Conservation (phyloP, 2,329 filamentous ascomycete genomes). For the Sclerotinia subarctica region DNA sequence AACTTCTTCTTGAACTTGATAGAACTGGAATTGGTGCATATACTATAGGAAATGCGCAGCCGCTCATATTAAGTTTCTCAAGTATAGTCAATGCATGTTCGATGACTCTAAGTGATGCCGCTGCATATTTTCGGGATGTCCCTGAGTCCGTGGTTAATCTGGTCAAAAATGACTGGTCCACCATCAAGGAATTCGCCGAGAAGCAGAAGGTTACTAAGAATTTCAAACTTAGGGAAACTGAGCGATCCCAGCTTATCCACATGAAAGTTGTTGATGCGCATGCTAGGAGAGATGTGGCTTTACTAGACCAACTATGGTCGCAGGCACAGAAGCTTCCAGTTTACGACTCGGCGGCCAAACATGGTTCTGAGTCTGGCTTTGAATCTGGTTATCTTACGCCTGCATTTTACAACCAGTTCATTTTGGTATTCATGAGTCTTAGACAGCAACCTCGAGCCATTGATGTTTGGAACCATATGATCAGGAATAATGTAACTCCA, state of each 20-base stretch:
- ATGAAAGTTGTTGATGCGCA: constrained; percentile 31
- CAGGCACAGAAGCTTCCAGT: constrained; percentile 32
- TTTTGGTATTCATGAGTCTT: constrained; percentile 47
- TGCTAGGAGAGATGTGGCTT: constrained; percentile 26
- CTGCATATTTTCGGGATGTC: background rate
- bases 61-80: constrained; percentile 9
- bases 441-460: constrained; percentile 44
- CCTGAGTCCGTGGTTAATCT: constrained; percentile 23
- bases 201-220: background rate
- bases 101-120: constrained; percentile 7
- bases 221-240: background rate
- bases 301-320: constrained; percentile 32
- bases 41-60: background rate
- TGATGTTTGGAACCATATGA: constrained; percentile 57
- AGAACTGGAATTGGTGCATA: background rate
- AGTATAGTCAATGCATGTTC: constrained; percentile 1
- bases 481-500: constrained; percentile 53
- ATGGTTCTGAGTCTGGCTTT: background rate
- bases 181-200: constrained; percentile 21
- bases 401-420: constrained; percentile 45
- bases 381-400: constrained; percentile 26
- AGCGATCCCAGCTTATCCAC: constrained; percentile 14
- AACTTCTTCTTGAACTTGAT: constrained; percentile 27
- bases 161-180: constrained; percentile 26
- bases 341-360: background rate